Conservation (phyloP, 2,329 filamentous ascomycete genomes). For the Alternaria brassicae region DNA sequence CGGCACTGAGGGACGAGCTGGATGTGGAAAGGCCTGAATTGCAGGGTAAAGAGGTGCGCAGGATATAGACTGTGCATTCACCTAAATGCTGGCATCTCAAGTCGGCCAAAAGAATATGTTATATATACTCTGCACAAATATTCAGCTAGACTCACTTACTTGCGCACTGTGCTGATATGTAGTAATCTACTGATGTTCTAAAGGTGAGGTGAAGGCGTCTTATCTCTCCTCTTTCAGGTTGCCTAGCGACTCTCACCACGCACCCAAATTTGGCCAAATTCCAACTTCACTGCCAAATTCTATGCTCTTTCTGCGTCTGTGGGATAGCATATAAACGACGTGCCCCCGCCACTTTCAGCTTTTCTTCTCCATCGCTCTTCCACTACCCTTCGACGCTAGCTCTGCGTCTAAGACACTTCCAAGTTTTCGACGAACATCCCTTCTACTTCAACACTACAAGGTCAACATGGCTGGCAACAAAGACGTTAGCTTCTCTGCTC, state of each 20-base stretch:
- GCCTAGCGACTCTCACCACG: conserved; percentile 14
- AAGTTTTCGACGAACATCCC: background rate
- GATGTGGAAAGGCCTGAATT: conserved; percentile 91
- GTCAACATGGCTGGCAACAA: conserved; percentile 21
- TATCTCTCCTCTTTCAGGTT: conserved; percentile 10
- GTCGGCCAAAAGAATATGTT: background rate
- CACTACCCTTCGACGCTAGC: conserved; percentile 3
- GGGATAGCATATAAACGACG: background rate
- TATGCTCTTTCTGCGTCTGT: background rate
- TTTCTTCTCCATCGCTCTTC: background rate
- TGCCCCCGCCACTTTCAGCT: background rate
- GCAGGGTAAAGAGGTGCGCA: conserved; percentile 83
- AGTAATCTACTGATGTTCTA: background rate
- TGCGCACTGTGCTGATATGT: background rate
- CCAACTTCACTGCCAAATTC: conserved; percentile 10
- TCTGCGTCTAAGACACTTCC: background rate
- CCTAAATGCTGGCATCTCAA: background rate
- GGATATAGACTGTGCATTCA: conserved; percentile 64
- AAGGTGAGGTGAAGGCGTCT: conserved; percentile 6
- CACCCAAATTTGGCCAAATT: background rate
- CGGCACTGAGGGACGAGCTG: conserved; percentile 89
- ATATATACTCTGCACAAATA: background rate
- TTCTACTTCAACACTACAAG: background rate
- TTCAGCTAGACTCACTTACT: conserved; percentile 5
- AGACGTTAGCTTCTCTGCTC: conserved; percentile 22